Evolutionary conservation across 2,329 filamentous ascomycete genomes (phyloP), one percentile per base, ranked within the genome.

Genomic region (Aspergillus sp.): DNA sequence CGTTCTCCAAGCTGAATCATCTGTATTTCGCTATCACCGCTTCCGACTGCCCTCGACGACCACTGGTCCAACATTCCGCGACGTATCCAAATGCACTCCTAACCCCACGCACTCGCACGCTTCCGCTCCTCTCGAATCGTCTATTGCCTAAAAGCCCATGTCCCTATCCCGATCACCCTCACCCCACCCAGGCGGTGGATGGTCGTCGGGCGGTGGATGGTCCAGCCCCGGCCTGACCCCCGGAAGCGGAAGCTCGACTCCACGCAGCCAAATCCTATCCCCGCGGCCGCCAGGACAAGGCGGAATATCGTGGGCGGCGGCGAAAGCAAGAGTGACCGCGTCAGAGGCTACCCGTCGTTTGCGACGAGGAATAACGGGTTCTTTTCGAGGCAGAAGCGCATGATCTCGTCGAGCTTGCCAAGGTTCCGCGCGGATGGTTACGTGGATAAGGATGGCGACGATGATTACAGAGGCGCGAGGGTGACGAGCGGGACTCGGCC

Each of bases 201-300:
- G 89, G 88, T 78, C 84, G n/a, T n/a, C n/a, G 40, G 82, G 82
- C 50, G 86, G 85, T 54, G 86, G 86, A 48, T 95, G 89, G 88
- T 78, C 84, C 35, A 91, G 81, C 62, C 86, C 82, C 35, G 84
- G 80, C 43, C 71, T 85, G 53, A 81, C 76, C 52, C 78, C 82
- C 39, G 78, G 75, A 37, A 84, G 80, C 57, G 80, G 80, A 40
- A 72, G 74, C 45, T 75, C 76, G 24, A 86, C 78, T 54, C 81
- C 83, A 13, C 46, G 65, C 61, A 51, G 71, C 60, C 55, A 61
- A 50, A 42, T 40, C 14, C 42, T 43, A 26, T 47, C 53, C 4
- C 45, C 47, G 5, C 43, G 34, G 25, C 31, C 47, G 5, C 42
- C 51, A 13, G 46, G 48, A 4, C 46, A 48, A 2, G 41, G 42